Evolutionary conservation across 2,329 filamentous ascomycete genomes (phyloP), one percentile per base, ranked within the genome.

Genomic region (Aureobasidium sp.): DNA sequence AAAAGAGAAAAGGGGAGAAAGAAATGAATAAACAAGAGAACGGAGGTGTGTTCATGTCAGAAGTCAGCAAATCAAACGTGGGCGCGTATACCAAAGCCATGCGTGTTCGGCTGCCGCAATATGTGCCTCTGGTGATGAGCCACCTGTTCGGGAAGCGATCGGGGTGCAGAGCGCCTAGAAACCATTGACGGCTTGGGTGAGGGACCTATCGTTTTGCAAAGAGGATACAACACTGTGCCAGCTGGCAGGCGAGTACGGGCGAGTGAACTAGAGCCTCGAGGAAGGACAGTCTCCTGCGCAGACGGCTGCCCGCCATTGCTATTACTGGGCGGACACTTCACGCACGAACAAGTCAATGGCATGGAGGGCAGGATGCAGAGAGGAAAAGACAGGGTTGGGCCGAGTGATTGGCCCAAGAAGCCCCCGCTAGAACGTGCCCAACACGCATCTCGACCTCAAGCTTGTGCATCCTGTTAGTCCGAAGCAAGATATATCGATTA

Each of bases 81-180:
- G 48, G 48, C 48, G 48, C 48, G 48, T 51, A 51, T 51, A 51
- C 35, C 40, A 51, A 34, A 51, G 35, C 48, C 35, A 51, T 51
- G 48, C 48, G 37, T 40, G 24, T 51, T 40, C 48, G 35, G 48
- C 48, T 41, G 48, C 37, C 35, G 25, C n/a, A 51, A 51, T 51
- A 41, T 51, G 25, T 51, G 29, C 30, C 30, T 51, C 19, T 37
- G 27, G 48, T 51, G 48, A 51, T 34, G 25, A 41, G 48, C 48
- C 48, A 51, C 48, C 48, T 41, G 6, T 40, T 41, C 30, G 45
- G 48, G 37, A 51, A 41, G 25, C 48, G 48, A 51, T 51, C 19
- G 37, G 38, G 19, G 48, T 32, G 48, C 37, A 51, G 34, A 49
- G 48, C 48, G 48, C 48, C 48, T 51, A 41, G 48, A 34, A 17